Conservation (phyloP, 2,329 filamentous ascomycete species). For the Helminthosporium solani region DNA sequence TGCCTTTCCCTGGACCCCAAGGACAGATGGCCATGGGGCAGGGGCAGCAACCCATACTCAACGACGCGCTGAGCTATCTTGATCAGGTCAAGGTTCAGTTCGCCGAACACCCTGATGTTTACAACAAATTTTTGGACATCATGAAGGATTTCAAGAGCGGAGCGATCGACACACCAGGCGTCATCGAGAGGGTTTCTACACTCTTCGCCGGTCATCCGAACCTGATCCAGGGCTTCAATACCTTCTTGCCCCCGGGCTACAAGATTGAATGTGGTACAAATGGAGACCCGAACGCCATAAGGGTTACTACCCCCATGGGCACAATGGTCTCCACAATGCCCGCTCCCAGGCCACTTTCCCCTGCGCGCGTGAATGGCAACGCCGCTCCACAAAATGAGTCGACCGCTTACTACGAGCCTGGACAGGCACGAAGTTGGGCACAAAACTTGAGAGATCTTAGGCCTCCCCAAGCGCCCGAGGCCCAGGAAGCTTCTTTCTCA, state of each 20-base stretch:
- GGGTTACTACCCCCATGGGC: slow-evolving; percentile 97
- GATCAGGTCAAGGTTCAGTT: slow-evolving; percentile 99
- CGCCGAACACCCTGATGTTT: slow-evolving; percentile 93
- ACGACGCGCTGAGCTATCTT: slow-evolving; percentile 88
- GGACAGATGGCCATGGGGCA: slow-evolving; percentile 65
- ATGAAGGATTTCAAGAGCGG: slow-evolving; percentile 99
- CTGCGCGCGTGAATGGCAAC: slow-evolving; percentile 58
- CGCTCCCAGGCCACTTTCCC: slow-evolving; percentile 47
- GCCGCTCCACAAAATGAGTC: slow-evolving; percentile 45
- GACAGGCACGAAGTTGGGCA: slow-evolving; percentile 43
- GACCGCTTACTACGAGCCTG: slow-evolving; percentile 37
- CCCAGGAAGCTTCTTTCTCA: slow-evolving; percentile 44
- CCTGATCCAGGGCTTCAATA: slow-evolving; percentile 97
- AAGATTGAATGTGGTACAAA: slow-evolving; percentile 93
- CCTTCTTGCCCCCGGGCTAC: slow-evolving; percentile 92
- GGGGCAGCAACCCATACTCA: slow-evolving; percentile 81
- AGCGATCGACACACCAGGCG: slow-evolving; percentile 96
- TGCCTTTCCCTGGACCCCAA: slow-evolving; percentile 45
- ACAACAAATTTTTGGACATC: slow-evolving; percentile 94
- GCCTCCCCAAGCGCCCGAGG: slow-evolving; percentile 28
- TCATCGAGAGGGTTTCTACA: slow-evolving; percentile 93
- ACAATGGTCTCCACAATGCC: slow-evolving; percentile 90
- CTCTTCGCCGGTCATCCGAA: slow-evolving; percentile 95
- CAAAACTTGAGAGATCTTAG: slow-evolving; percentile 27
- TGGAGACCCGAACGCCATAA: slow-evolving; percentile 91